Base-by-base conservation (phyloP, 805 yeast species). In the Candida dajiaensis region DNA sequence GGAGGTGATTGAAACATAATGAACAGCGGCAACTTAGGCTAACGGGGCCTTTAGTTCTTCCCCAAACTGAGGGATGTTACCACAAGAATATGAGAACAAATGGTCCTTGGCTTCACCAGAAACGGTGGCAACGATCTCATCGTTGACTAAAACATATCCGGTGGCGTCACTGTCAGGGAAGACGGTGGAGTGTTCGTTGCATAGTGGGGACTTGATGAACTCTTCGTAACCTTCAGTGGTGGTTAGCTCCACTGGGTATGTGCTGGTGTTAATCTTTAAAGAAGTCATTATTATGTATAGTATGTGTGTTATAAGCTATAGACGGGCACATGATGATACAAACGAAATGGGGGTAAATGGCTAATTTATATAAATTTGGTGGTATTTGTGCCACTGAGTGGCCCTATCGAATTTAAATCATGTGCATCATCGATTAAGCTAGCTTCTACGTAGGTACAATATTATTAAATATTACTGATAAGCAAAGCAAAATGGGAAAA, bases 211-310 rank as follows among this genome's bases (percentile, higher is more conserved):
- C 44, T 62, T 66, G 41, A 70, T 53, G 48, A 70, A 70, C 25
- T 68, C 72, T 23, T 66, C 50, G 56, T 70, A 70, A 12, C 73
- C 74, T 38, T 62, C 58, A 7, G 65, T 56, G 12, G 71, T 64
- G 11, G 71, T 67, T 35, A 70, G 56, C 48, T 69, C 73, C 18
- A 70, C 67, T 7, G 74, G 74, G 7, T 68, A 63, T 39, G 63
- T 58, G 12, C 53, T 57, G 23, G 58, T 57, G 47, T 53, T 48
- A 20, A 56, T 42, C 23, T 33, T 50, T 29, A 57, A 18, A 28
- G 45, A 40, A 3, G 48, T 15, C 48, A 46, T 46, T 38, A n/a
- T n/a, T n/a, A n/a, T n/a, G n/a, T n/a, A n/a, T n/a, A n/a, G n/a
- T n/a, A n/a, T n/a, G n/a, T n/a, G n/a, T n/a, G n/a, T n/a, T n/a